These are phyloP conservation scores for Canavalia ensiformis DNA, from an alignment of 306 rosid genomes.

Conservation along the genomic window DNA sequence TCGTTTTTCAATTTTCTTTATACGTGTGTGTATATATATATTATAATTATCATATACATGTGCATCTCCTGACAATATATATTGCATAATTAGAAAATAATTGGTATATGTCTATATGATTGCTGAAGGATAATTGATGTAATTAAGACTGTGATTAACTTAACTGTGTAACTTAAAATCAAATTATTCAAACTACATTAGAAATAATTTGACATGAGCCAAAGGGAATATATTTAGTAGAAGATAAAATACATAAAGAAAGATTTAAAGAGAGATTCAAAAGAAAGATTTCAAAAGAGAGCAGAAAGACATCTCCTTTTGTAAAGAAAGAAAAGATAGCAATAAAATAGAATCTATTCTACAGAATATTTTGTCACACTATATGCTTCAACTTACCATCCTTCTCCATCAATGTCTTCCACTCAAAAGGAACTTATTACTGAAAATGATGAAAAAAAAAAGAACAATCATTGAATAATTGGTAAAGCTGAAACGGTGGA, in stretches of 20 bases:
- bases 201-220: not conserved
- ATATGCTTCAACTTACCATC: conserved; percentile 45
- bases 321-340: conserved; percentile 61
- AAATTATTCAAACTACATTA: not conserved
- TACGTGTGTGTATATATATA: too few species aligned
- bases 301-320: conserved; percentile 68
- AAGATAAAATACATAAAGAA: conserved; percentile 41
- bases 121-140: not conserved
- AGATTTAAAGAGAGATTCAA: conserved; percentile 38
- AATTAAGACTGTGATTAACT: not conserved
- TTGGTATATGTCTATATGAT: not conserved
- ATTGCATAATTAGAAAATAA: not conserved
- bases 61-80: not conserved
- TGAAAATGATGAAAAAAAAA: conserved; percentile 26
- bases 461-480: conserved; percentile 37
- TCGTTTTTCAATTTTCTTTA: not conserved
- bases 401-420: conserved; percentile 50
- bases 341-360: conserved; percentile 68
- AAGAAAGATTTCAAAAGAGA: conserved; percentile 53
- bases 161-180: not conserved
- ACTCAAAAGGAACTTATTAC: conserved; percentile 45
- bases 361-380: conserved; percentile 54
- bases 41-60: too few species aligned
- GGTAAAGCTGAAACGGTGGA: conserved; percentile 56
- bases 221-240: conserved; percentile 34